Conservation (phyloP, 2,329 filamentous ascomycete genomes). For the Uncinocarpus reesii region DNA sequence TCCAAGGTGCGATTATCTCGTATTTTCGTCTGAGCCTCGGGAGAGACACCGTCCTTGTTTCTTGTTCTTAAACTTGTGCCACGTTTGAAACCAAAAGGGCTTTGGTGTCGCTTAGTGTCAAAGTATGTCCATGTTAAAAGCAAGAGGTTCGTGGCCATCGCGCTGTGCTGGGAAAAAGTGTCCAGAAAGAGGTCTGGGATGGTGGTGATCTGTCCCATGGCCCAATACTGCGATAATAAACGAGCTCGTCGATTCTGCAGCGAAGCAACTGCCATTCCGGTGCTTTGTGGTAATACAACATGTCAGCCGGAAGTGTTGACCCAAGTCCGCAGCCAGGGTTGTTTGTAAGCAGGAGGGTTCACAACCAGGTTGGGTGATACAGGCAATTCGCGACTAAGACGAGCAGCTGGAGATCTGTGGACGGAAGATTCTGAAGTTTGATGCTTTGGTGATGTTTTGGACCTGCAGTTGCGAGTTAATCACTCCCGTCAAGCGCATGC, state of each 20-base stretch:
- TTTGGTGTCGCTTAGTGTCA: constrained; percentile 2
- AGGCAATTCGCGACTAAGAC: no score
- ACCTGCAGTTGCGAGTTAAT: no score
- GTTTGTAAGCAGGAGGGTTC: not conserved
- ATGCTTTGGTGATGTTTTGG: no score
- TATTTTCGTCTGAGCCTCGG: not conserved
- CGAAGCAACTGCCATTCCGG: not conserved
- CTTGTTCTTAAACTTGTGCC: constrained; percentile 1
- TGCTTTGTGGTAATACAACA: not conserved
- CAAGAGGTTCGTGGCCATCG: not conserved
- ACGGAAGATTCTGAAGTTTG: no score
- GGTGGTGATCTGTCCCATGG: not conserved
- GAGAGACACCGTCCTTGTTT: not conserved
- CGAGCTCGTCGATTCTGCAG: not conserved
- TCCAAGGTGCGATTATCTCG: constrained; percentile 13
- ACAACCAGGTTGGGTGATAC: not conserved
- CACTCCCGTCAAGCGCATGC: no score
- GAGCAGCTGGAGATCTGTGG: no score
- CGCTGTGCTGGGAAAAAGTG: not conserved
- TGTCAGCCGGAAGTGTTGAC: not conserved
- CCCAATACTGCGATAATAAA: constrained; percentile 5
- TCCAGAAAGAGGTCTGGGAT: not conserved
- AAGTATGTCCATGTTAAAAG: not conserved
- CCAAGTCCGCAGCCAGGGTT: not conserved
- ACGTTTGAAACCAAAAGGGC: constrained; percentile 4